phyloP scores from a whole-genome alignment of 75 land plant species.

The Adiantum capillusveneris region DNA sequence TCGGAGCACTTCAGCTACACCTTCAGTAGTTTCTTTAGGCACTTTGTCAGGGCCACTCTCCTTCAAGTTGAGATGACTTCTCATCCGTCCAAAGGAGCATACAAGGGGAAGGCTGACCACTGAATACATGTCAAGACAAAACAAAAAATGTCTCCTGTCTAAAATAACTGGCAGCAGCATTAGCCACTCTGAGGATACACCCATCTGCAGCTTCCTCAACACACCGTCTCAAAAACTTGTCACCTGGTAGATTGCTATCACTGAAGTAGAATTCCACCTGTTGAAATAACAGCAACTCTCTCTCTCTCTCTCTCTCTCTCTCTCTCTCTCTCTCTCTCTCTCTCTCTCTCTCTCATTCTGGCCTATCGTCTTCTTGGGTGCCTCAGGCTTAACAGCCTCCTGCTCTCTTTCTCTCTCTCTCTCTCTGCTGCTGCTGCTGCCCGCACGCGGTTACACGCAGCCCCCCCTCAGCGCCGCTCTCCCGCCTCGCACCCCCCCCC shows the following conservation, averaged over 20 bases:
- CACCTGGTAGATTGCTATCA: constrained; percentile 91
- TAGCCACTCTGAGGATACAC: too few relatives aligned
- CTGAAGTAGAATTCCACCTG: constrained; percentile 98
- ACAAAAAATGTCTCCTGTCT: background rate
- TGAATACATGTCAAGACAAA: constrained; percentile 13
- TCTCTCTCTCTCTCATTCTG: background rate
- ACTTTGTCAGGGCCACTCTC: constrained; percentile 56
- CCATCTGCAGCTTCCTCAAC: constrained; percentile 77
- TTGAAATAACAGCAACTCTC: constrained; percentile 1
- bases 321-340: background rate
- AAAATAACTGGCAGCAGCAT: constrained; percentile 4
- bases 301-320: background rate
- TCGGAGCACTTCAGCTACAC: constrained; percentile 75
- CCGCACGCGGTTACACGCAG: too few relatives aligned
- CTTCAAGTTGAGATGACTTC: constrained; percentile 53
- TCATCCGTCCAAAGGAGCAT: constrained; percentile 80
- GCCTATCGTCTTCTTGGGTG: too few relatives aligned
- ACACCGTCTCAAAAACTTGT: constrained; percentile 50
- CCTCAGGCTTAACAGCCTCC: too few relatives aligned
- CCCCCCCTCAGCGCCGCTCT: background rate
- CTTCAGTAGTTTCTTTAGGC: constrained; percentile 43
- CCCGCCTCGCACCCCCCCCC: background rate
- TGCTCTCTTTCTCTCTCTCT: background rate
- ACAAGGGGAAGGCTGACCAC: constrained; percentile 83
- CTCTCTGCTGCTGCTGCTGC: background rate